Conservation (phyloP, 192 early-diverging fungal species). For the Rhizophagus clarus region DNA sequence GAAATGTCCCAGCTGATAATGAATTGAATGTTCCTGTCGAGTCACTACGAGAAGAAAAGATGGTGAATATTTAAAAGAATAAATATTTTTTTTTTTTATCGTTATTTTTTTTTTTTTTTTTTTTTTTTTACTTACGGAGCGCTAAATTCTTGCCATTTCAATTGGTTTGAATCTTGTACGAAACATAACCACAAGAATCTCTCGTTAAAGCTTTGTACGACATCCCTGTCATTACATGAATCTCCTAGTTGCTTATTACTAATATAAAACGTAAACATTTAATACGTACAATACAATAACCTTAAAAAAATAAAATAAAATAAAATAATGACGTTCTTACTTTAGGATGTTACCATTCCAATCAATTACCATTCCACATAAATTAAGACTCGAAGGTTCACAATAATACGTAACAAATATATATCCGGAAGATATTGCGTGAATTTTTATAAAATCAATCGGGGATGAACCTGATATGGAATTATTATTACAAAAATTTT, state of each 20-base stretch:
- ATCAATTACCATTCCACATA: neutral
- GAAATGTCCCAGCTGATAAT: neutral
- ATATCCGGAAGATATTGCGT: neutral
- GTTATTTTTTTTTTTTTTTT: no score
- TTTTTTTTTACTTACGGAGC: neutral
- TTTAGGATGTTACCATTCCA: neutral
- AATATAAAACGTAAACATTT: neutral
- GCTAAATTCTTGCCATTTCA: neutral
- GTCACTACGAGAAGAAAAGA: neutral
- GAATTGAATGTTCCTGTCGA: neutral
- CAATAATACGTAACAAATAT: slow-evolving; percentile 3
- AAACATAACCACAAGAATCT: neutral
- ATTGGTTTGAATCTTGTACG: neutral
- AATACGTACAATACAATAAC: neutral
- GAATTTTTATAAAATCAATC: neutral
- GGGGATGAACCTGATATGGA: neutral
- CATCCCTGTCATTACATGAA: neutral
- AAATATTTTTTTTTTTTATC: neutral
- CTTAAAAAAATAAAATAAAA: neutral
- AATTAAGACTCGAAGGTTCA: neutral
- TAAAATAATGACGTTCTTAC: neutral
- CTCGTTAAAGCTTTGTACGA: neutral
- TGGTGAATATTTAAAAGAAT: neutral
- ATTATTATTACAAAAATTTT: neutral
- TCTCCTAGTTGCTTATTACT: neutral